Conservation (phyloP, 768 basidiomycete genomes). For the Lactarius vividus region DNA sequence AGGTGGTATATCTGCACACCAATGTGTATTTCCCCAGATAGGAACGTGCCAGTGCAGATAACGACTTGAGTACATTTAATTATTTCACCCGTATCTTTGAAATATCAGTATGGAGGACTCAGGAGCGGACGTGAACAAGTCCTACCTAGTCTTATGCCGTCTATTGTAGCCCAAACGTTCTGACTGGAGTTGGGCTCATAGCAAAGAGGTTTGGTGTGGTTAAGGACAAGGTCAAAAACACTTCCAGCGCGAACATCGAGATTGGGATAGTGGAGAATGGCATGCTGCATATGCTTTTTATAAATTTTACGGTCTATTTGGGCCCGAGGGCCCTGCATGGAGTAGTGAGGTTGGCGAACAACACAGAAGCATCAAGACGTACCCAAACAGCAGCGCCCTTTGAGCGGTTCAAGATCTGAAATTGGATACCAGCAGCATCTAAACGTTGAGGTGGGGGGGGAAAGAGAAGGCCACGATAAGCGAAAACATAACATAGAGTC, state of each 20-base stretch:
- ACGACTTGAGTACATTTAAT: slow-evolving; percentile 80
- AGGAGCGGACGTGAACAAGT: not conserved
- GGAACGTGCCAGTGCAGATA: slow-evolving; percentile 88
- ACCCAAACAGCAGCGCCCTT: slow-evolving; percentile 92
- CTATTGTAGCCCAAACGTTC: slow-evolving; percentile 49
- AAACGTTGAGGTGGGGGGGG: not conserved
- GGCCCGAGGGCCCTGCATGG: slow-evolving; percentile 75
- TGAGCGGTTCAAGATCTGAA: slow-evolving; percentile 79
- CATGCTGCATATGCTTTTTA: slow-evolving; percentile 75
- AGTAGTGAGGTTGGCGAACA: not conserved
- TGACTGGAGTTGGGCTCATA: slow-evolving; percentile 29
- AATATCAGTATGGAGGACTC: slow-evolving; percentile 4
- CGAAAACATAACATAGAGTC: too few species aligned
- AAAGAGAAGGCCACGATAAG: not conserved
- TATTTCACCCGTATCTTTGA: slow-evolving; percentile 65
- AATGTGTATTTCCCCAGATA: slow-evolving; percentile 89
- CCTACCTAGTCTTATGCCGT: slow-evolving; percentile 68
- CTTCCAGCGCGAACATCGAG: slow-evolving; percentile 69
- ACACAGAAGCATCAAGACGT: slow-evolving; percentile 28
- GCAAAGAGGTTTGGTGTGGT: slow-evolving; percentile 38
- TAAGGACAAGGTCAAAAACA: slow-evolving; percentile 76
- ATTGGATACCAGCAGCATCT: slow-evolving; percentile 90
- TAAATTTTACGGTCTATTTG: slow-evolving; percentile 87
- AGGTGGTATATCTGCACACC: slow-evolving; percentile 40
- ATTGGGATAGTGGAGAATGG: slow-evolving; percentile 61